A percentile compares a stretch with the other conserved stretches of the same genome.
phyloP scores from a whole-genome alignment of 192 early-diverging fungal species.

The Jimgerdemannia flammicorona region DNA sequence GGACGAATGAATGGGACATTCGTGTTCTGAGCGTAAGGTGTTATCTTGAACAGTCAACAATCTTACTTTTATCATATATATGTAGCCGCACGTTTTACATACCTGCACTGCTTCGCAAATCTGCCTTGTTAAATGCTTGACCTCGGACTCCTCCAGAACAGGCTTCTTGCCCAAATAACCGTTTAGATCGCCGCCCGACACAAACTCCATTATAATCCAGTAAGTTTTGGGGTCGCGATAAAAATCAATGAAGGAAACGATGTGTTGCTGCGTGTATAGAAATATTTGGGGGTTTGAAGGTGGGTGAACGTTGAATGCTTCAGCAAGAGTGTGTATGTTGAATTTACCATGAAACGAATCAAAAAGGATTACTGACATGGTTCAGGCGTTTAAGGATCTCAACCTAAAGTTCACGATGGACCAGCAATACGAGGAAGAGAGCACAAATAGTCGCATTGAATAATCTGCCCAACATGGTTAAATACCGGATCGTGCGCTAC shows the following conservation, averaged over 20 bases:
- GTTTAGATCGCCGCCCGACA: background rate
- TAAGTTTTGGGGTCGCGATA: background rate
- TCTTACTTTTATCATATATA: too few species aligned
- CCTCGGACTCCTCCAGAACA: background rate
- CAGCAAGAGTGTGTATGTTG: too few species aligned
- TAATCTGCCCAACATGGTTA: background rate
- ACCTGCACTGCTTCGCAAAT: background rate
- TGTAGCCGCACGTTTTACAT: background rate
- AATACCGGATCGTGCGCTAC: too few species aligned
- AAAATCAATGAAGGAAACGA: background rate
- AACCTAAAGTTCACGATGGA: background rate
- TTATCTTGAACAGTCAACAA: too few species aligned
- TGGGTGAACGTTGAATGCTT: too few species aligned
- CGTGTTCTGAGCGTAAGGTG: too few species aligned
- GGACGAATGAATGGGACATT: too few species aligned
- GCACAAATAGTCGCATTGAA: background rate
- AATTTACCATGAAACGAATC: background rate
- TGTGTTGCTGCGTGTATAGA: background rate
- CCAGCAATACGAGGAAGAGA: background rate
- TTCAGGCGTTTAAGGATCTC: background rate
- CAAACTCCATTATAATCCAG: background rate
- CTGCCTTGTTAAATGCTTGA: background rate
- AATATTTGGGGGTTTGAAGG: background rate
- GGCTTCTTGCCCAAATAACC: background rate
- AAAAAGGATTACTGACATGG: background rate